Evolutionary conservation across 148 eudicot species (phyloP), one percentile per base, ranked within the genome.

Genomic region (Simmondsia chinensis): DNA sequence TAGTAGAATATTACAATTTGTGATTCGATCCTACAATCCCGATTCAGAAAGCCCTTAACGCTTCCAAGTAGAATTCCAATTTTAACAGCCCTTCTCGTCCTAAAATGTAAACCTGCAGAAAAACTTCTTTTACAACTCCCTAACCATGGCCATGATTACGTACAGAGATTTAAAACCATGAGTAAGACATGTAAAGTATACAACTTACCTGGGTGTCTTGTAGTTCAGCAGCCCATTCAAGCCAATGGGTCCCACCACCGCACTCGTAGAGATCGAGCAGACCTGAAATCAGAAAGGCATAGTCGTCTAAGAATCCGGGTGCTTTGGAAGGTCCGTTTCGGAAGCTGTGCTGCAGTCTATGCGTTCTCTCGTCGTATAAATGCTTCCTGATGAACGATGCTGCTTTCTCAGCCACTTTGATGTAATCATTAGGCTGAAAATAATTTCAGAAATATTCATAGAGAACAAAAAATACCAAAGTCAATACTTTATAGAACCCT

Each of bases 301-400:
- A 84, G 61, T 89, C 97, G 60, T 89, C 97, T 29, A 89, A 48
- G 61, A 89, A 89, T 10, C 93, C 97, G 34, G 97, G 95, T 16
- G 97, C 97, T 64, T 81, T 89, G 7, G 97, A 59, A 5, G 97
- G 97, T 39, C 95, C 93, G 9, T 89, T 89, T 24, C 97, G 71
- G 56, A 78, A 89, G 71, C 97, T 78, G 54, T 81, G 97, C 41
- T 84, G 82, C 44, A 89, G 73, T 46, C 88, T 81, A 13, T 66
- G 57, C 1, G 42, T 67, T 43, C 78, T 69, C 43, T 56, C 63
- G 53, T 76, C 42, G 56, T 81, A 84, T 5, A 89, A 74, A 33
- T 84, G 39, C 44, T 46, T 71, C 61, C 72, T 61, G 47, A 89
- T 76, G 53, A 84, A 89, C 51, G 56, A 58, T 14, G 77, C 79